These are phyloP conservation scores for Agrostemma githago DNA, from an alignment of 148 eudicot species.

Conservation along the genomic window DNA sequence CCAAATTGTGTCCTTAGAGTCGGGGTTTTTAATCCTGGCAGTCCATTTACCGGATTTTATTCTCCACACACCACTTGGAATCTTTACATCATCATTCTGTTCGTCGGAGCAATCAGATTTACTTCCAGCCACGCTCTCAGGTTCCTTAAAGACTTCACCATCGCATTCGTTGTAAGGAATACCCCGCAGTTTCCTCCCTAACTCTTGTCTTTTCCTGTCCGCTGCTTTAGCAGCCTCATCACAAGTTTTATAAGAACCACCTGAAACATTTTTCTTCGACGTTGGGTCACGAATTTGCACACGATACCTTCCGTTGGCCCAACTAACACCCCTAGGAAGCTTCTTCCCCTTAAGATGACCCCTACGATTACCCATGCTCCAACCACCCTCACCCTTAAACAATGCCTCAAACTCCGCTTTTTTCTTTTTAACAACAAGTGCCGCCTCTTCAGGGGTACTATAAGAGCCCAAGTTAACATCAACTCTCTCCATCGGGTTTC, in stretches of 20 bases:
- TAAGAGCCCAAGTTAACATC: conserved; percentile 3
- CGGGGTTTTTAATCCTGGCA: background rate
- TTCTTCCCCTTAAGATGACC: background rate
- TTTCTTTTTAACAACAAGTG: conserved; percentile 22
- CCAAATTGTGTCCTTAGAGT: background rate
- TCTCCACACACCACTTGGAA: background rate
- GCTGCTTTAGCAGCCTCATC: conserved; percentile 13
- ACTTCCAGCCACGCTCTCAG: background rate
- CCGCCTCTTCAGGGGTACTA: conserved; percentile 17
- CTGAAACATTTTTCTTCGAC: background rate
- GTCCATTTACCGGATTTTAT: background rate
- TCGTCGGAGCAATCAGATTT: background rate
- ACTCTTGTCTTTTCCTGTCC: background rate
- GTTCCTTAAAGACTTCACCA: background rate
- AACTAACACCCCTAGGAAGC: conserved; percentile 6
- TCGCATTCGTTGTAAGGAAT: background rate
- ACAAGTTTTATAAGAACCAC: background rate
- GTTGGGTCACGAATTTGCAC: background rate
- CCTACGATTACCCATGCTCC: background rate
- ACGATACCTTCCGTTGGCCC: background rate
- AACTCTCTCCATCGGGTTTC: conserved; percentile 1
- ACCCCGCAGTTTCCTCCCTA: background rate
- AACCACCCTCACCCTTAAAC: background rate
- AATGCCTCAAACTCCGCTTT: conserved; percentile 7
- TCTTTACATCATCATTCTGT: background rate